Conservation (phyloP, 2,329 filamentous ascomycete genomes). For the Colletotrichum destructivum region DNA sequence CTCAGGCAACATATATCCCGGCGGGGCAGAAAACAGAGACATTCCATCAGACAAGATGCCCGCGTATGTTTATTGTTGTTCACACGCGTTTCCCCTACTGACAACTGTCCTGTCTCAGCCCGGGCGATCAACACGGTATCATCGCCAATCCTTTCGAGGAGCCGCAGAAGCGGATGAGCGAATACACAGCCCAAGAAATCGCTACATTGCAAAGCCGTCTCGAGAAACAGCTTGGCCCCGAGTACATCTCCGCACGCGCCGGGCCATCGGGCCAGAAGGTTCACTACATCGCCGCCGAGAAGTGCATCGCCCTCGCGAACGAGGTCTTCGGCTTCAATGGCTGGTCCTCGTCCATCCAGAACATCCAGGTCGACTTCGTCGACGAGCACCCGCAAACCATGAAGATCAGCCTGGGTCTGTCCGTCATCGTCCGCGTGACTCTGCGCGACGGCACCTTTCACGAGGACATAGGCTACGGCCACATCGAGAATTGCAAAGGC, state of each 20-base stretch:
- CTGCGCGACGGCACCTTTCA: conserved; percentile 95
- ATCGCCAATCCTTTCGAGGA: conserved; percentile 88
- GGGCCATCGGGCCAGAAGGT: conserved; percentile 89
- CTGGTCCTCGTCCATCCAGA: conserved; percentile 96
- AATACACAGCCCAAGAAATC: conserved; percentile 92
- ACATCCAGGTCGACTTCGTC: conserved; percentile 95
- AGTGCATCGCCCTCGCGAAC: conserved; percentile 94
- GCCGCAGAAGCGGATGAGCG: conserved; percentile 75
- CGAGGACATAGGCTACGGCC: conserved; percentile 97
- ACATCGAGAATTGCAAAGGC: conserved; percentile 95
- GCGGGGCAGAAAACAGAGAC: not conserved
- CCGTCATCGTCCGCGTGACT: conserved; percentile 91
- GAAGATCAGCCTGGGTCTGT: conserved; percentile 87
- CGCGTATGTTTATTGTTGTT: conserved; percentile 55
- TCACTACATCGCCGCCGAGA: conserved; percentile 95
- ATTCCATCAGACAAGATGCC: conserved; percentile 54
- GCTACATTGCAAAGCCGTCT: conserved; percentile 88
- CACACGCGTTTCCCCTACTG: conserved; percentile 42
- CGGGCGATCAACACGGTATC: conserved; percentile 76
- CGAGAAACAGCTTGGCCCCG: conserved; percentile 93
- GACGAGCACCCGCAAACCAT: conserved; percentile 86
- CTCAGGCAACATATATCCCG: not conserved
- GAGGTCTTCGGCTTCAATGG: conserved; percentile 98
- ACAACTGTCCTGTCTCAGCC: conserved; percentile 59
- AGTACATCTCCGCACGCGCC: conserved; percentile 91